phyloP scores from a whole-genome alignment of 2,329 filamentous ascomycete species.

The Fusarium bulbicola region DNA sequence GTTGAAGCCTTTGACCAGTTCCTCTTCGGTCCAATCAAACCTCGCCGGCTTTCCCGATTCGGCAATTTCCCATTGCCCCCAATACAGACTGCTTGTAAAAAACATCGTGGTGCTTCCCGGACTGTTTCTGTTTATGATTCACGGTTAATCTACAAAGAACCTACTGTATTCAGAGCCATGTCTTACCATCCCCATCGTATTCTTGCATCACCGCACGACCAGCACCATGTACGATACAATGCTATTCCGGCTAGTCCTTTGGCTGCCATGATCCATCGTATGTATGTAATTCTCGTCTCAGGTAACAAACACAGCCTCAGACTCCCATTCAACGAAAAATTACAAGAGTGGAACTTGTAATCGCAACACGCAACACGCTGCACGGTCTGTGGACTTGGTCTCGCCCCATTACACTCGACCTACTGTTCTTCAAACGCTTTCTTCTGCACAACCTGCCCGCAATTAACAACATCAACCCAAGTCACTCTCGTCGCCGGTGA shows the following conservation, averaged over 20 bases:
- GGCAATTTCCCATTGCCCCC: background rate
- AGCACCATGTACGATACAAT: background rate
- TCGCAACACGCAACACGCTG: background rate
- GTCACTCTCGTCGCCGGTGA: too few species aligned
- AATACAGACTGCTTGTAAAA: too few species aligned
- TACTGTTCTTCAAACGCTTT: background rate
- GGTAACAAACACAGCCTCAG: background rate
- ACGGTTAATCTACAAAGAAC: fast-evolving
- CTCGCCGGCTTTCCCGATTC: background rate
- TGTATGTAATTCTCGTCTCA: background rate
- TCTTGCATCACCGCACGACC: background rate
- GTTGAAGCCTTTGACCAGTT: background rate
- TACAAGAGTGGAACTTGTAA: background rate
- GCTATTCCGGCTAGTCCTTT: background rate
- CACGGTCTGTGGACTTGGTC: background rate
- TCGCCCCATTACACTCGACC: too few species aligned
- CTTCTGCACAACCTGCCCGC: background rate
- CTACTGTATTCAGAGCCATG: background rate
- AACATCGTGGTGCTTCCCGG: background rate
- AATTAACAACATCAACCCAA: too few species aligned
- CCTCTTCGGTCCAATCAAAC: background rate
- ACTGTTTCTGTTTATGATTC: background rate
- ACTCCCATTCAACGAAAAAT: fast-evolving
- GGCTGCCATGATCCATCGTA: background rate
- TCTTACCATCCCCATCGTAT: background rate